phyloP scores from a whole-genome alignment of 108 stramenopile species.

The Nitzschia sp. region DNA sequence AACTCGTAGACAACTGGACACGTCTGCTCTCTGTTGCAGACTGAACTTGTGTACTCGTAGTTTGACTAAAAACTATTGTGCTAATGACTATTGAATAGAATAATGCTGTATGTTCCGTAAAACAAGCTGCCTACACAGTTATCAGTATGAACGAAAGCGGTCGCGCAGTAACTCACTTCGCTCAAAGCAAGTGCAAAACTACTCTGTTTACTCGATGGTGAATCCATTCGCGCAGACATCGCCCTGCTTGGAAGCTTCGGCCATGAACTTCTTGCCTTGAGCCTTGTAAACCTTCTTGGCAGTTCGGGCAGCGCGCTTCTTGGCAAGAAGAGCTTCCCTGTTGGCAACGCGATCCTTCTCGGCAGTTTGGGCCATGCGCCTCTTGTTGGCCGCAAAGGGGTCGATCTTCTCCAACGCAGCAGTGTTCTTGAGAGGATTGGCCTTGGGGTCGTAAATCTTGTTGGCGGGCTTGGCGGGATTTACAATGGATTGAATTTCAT shows the following conservation, averaged over 20 bases:
- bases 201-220: slow-evolving; percentile 42
- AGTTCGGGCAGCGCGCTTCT: slow-evolving; percentile 65
- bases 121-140: background rate
- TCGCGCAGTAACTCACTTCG: slow-evolving; percentile 19
- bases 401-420: slow-evolving; percentile 90
- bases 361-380: slow-evolving; percentile 69
- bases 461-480: slow-evolving; percentile 83
- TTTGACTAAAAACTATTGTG: too few relatives aligned
- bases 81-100: too few relatives aligned
- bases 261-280: slow-evolving; percentile 79
- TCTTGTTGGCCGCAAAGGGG: slow-evolving; percentile 90
- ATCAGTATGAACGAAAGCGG: slow-evolving; percentile 8
- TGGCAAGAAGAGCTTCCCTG: slow-evolving; percentile 54
- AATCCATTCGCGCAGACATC: slow-evolving; percentile 87
- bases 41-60: too few relatives aligned
- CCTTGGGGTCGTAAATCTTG: slow-evolving; percentile 82
- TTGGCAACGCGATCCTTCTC: slow-evolving; percentile 65
- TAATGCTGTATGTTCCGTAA: too few relatives aligned
- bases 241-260: slow-evolving; percentile 73
- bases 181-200: background rate
- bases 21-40: too few relatives aligned
- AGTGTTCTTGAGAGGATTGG: slow-evolving; percentile 90
- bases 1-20: too few relatives aligned
- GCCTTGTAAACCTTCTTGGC: slow-evolving; percentile 72
- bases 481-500: slow-evolving; percentile 96